These are phyloP conservation scores for Podospora bellae-mahoneyi DNA, from an alignment of 495 filamentous ascomycete species.

Conservation along the genomic window DNA sequence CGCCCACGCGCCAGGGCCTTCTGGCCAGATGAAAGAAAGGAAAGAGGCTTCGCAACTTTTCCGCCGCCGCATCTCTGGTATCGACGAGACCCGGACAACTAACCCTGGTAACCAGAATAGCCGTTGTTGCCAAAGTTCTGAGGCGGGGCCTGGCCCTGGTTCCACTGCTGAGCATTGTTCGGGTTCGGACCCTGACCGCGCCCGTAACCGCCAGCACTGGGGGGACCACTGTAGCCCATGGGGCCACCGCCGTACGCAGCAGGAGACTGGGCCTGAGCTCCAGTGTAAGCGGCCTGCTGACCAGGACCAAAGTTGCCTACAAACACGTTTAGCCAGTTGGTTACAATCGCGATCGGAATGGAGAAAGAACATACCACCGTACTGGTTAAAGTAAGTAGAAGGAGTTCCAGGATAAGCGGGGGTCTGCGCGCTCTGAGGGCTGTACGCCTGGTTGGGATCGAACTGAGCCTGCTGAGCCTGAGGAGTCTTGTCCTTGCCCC, in stretches of 20 bases:
- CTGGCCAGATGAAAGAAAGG: conserved; percentile 15
- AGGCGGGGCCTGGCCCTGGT: conserved; percentile 49
- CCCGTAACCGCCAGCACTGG: conserved; percentile 75
- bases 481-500: conserved; percentile 97
- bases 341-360: not conserved
- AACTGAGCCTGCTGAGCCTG: conserved; percentile 66
- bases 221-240: conserved; percentile 59
- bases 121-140: conserved; percentile 56
- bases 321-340: conserved; percentile 24
- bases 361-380: conserved; percentile 59
- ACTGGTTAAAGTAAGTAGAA: conserved; percentile 90
- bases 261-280: conserved; percentile 55
- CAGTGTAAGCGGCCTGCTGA: conserved; percentile 51
- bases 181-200: conserved; percentile 74
- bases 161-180: conserved; percentile 62
- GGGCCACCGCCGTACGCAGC: conserved; percentile 61
- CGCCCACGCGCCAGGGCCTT: conserved; percentile 11
- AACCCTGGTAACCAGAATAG: conserved; percentile 59
- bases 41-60: conserved; percentile 5
- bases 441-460: conserved; percentile 76
- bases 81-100: conserved; percentile 19
- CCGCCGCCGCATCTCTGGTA: not conserved
- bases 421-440: conserved; percentile 57
- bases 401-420: conserved; percentile 67
- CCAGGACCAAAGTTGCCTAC: conserved; percentile 48